Evolutionary conservation across 1,284 basidiomycete species (phyloP).

Genomic region (Rhodotorula sp.): DNA sequence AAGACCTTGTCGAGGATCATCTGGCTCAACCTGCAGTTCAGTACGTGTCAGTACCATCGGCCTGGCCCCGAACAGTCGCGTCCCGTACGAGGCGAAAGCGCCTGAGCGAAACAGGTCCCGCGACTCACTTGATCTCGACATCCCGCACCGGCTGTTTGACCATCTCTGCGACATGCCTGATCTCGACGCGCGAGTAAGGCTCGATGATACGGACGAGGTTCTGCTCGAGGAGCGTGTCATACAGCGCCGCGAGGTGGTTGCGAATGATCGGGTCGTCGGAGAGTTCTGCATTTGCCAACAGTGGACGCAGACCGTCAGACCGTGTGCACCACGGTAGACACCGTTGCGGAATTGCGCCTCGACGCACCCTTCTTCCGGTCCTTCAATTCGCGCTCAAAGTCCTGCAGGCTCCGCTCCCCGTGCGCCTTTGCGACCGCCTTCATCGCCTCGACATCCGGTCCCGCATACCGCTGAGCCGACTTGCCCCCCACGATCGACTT

Average conservation of each 20-base stretch:
- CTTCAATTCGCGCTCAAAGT: conserved; percentile 81
- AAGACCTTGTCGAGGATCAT: conserved; percentile 98
- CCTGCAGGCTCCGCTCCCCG: conserved; percentile 79
- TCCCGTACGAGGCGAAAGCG: neutral
- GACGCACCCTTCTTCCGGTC: conserved; percentile 78
- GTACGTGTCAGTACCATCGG: neutral
- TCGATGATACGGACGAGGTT: conserved; percentile 92
- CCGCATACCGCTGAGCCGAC: conserved; percentile 78
- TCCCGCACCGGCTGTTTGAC: conserved; percentile 86
- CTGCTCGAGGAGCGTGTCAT: conserved; percentile 93
- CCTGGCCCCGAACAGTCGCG: neutral
- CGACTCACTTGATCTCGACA: conserved; percentile 86
- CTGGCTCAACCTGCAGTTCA: conserved; percentile 69
- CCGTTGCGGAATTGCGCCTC: neutral
- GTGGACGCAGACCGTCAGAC: too few relatives aligned
- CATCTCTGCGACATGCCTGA: conserved; percentile 80
- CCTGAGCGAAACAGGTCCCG: neutral
- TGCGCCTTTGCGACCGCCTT: conserved; percentile 90
- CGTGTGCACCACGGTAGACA: neutral
- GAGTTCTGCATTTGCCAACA: conserved; percentile 60
- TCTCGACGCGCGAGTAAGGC: conserved; percentile 88
- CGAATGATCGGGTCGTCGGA: conserved; percentile 91
- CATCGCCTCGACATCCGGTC: conserved; percentile 85
- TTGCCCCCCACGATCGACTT: conserved; percentile 81
- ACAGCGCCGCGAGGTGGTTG: conserved; percentile 85